A percentile compares a stretch with the other conserved stretches of the same genome.
These are phyloP conservation scores for Colletotrichum paranaense DNA, from an alignment of 2,329 filamentous ascomycete genomes.

Conservation along the genomic window DNA sequence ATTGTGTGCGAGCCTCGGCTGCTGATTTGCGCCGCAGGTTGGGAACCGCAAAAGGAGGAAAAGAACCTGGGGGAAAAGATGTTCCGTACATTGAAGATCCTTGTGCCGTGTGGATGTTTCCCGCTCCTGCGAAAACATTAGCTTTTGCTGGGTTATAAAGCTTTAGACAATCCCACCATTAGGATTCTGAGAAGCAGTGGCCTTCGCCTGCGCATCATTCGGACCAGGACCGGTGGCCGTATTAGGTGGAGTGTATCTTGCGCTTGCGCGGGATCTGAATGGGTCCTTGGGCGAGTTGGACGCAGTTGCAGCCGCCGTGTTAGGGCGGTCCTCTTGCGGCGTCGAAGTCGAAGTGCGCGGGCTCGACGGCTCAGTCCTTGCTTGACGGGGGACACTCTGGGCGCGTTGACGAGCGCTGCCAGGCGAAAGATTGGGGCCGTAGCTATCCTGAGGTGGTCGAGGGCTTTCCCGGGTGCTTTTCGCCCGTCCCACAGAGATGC, in stretches of 20 bases:
- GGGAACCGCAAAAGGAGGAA: conserved; percentile 8
- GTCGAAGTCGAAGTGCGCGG: conserved; percentile 25
- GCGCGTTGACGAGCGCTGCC: conserved; percentile 44
- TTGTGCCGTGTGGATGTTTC: conserved; percentile 37
- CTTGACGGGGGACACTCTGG: conserved; percentile 42
- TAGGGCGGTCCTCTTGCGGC: conserved; percentile 29
- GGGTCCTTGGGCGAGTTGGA: conserved; percentile 29
- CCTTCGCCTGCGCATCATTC: conserved; percentile 5
- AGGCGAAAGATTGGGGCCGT: conserved; percentile 34
- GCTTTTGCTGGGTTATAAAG: not conserved
- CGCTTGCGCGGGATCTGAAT: conserved; percentile 35
- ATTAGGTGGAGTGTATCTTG: conserved; percentile 35
- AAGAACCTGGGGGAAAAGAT: conserved; percentile 34
- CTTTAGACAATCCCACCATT: not conserved
- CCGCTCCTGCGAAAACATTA: conserved; percentile 2
- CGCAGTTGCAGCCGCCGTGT: conserved; percentile 23
- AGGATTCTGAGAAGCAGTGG: not conserved
- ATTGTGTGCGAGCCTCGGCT: not conserved
- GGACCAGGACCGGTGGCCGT: conserved; percentile 13
- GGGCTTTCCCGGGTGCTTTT: conserved; percentile 56
- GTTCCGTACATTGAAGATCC: conserved; percentile 61
- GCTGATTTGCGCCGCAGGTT: not conserved
- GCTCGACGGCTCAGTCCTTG: conserved; percentile 28
- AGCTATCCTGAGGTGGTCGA: conserved; percentile 40
- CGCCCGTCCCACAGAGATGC: conserved; percentile 54